Conservation (phyloP, 1,139 yeast genomes). For the Lodderomyces elongisporus region DNA sequence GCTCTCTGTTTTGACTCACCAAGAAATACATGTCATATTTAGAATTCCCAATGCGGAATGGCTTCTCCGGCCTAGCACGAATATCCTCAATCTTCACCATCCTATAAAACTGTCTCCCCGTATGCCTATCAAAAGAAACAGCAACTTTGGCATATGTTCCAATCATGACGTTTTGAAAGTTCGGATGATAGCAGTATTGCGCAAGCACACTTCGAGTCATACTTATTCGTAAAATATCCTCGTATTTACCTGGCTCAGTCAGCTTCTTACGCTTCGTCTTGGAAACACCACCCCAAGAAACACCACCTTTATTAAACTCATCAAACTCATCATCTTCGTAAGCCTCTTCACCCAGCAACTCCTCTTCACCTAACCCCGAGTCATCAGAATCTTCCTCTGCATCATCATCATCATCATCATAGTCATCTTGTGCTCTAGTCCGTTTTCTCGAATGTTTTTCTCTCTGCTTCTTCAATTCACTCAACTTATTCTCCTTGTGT, state of each 20-base stretch:
- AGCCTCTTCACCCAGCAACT: conserved; percentile 37
- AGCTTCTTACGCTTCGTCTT: conserved; percentile 23
- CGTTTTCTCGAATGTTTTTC: conserved; percentile 51
- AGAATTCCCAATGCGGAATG: conserved; percentile 52
- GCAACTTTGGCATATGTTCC: conserved; percentile 82
- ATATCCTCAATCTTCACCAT: conserved; percentile 76
- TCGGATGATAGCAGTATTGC: conserved; percentile 77
- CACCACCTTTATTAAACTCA: conserved; percentile 13
- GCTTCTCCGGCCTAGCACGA: conserved; percentile 47
- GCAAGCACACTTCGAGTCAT: conserved; percentile 75
- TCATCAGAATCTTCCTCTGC: conserved; percentile 29
- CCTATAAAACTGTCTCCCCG: conserved; percentile 67
- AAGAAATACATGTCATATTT: conserved; percentile 58
- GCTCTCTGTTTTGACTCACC: conserved; percentile 62
- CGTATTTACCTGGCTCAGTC: conserved; percentile 35
- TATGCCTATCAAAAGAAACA: conserved; percentile 63
- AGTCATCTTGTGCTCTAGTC: conserved; percentile 25
- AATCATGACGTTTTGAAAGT: conserved; percentile 60
- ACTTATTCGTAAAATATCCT: conserved; percentile 64
- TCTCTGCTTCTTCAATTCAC: conserved; percentile 82
- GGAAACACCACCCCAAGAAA: conserved; percentile 47
- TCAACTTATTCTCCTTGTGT: conserved; percentile 52
- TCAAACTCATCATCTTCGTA: conserved; percentile 39
- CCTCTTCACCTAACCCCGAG: conserved; percentile 38
- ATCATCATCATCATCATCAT: conserved; percentile 33